Conservation (phyloP, 2,329 filamentous ascomycete genomes). For the Lomentospora prolificans region DNA sequence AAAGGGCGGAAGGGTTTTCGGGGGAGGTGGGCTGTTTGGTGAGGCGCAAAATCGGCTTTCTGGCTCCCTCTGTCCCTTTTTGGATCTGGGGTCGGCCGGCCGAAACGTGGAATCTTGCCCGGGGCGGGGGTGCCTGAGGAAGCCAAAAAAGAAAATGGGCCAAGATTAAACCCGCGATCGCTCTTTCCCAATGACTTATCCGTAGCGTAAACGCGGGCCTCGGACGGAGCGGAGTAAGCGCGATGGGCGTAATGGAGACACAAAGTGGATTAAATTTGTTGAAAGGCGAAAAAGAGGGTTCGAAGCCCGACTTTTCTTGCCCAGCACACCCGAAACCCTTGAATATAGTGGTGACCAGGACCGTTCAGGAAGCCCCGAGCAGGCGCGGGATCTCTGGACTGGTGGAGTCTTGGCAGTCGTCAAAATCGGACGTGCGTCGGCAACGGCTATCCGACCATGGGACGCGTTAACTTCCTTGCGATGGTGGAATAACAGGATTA, state of each 20-base stretch:
- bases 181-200: not conserved
- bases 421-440: not conserved
- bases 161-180: not conserved
- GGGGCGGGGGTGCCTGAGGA: constrained; percentile 5
- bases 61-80: constrained; percentile 4
- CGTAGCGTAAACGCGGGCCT: not conserved
- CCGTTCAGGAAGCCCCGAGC: not conserved
- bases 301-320: not conserved
- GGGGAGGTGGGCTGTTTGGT: constrained; percentile 6
- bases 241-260: not conserved
- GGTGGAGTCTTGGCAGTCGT: constrained; percentile 1
- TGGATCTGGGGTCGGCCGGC: constrained; percentile 8
- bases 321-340: not conserved
- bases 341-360: not conserved
- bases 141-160: not conserved
- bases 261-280: not conserved
- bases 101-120: constrained; percentile 2
- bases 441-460: not conserved
- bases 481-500: too few species aligned
- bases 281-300: not conserved
- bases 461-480: too few species aligned
- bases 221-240: not conserved
- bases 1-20: constrained; percentile 7
- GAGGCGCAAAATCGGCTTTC: constrained; percentile 6
- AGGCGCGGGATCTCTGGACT: not conserved